Conservation (phyloP, 352 stramenopile species). For the Phytophthora quininea region DNA sequence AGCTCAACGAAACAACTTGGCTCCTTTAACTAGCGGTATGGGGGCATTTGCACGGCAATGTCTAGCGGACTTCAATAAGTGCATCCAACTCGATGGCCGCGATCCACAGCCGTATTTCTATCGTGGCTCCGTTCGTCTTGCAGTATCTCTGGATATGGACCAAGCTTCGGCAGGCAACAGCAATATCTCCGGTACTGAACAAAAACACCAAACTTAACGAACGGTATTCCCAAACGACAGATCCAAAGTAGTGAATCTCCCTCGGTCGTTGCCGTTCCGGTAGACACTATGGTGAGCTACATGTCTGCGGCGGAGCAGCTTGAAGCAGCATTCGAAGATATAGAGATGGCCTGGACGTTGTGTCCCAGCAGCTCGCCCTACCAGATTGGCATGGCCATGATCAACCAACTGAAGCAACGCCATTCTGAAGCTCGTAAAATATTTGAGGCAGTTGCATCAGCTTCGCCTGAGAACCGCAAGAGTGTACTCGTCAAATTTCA, state of each 20-base stretch:
- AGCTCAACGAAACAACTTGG: background rate
- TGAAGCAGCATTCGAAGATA: conserved; percentile 72
- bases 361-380: conserved; percentile 49
- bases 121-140: conserved; percentile 66
- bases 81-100: conserved; percentile 75
- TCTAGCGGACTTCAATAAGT: conserved; percentile 72
- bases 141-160: conserved; percentile 59
- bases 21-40: conserved; percentile 13
- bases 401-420: conserved; percentile 64
- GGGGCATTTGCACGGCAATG: conserved; percentile 51
- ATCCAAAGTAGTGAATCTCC: conserved; percentile 18
- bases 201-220: conserved; percentile 9
- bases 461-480: conserved; percentile 30
- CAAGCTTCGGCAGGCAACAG: conserved; percentile 11
- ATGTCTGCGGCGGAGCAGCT: conserved; percentile 55
- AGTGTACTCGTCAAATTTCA: conserved; percentile 72
- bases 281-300: conserved; percentile 19
- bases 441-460: conserved; percentile 40
- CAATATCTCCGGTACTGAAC: background rate
- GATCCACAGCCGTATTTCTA: conserved; percentile 84
- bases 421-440: conserved; percentile 44
- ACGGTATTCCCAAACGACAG: background rate
- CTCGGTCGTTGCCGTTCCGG: background rate
- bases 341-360: conserved; percentile 79
- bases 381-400: conserved; percentile 79